Percentiles rank a stretch among this genome's conserved stretches.
These are phyloP conservation scores for Fusarium secorum DNA, from an alignment of 2,329 filamentous ascomycete genomes.

Conservation along the genomic window DNA sequence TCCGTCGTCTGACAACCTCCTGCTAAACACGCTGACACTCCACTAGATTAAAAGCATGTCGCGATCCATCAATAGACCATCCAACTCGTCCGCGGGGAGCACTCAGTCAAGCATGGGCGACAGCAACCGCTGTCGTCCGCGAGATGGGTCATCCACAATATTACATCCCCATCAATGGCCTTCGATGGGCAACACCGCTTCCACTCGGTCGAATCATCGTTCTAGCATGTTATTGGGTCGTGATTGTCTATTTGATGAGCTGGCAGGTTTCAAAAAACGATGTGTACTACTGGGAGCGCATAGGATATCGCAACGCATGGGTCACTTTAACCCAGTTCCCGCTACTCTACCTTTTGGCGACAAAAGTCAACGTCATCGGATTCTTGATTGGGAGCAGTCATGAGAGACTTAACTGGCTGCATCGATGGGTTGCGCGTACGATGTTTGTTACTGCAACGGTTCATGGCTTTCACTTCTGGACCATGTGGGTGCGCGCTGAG, in stretches of 20 bases:
- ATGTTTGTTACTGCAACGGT: conserved; percentile 73
- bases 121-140: conserved; percentile 63
- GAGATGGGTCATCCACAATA: conserved; percentile 65
- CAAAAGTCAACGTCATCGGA: conserved; percentile 67
- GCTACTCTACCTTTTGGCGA: conserved; percentile 68
- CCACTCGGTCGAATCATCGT: conserved; percentile 64
- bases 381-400: conserved; percentile 69
- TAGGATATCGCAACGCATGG: conserved; percentile 74
- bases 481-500: conserved; percentile 67
- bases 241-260: conserved; percentile 66
- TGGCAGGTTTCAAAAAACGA: conserved; percentile 59
- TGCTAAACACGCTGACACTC: background rate
- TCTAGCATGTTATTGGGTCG: conserved; percentile 64
- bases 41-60: conserved; percentile 56
- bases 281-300: conserved; percentile 67
- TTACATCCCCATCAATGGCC: conserved; percentile 54
- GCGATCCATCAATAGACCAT: conserved; percentile 53
- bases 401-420: conserved; percentile 76
- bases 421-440: conserved; percentile 75
- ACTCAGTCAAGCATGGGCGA: conserved; percentile 63
- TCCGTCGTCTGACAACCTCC: conserved; percentile 24
- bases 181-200: conserved; percentile 66
- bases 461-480: conserved; percentile 75
- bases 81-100: conserved; percentile 61
- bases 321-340: conserved; percentile 70